Conservation (phyloP, 2,329 filamentous ascomycete species). For the Colletotrichum scovillei region DNA sequence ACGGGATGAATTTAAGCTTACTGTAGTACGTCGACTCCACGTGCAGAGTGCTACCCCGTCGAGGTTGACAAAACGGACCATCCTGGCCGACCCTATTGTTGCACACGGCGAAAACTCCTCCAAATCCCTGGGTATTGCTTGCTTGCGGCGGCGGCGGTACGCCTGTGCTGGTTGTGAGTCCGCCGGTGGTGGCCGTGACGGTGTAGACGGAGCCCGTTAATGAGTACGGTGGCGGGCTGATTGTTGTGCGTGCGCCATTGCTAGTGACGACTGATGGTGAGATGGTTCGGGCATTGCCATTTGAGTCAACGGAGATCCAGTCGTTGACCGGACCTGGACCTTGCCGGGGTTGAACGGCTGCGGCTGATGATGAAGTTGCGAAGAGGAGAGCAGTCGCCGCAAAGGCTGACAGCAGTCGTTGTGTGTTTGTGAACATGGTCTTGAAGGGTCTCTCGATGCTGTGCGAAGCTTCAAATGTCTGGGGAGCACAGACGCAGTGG, state of each 20-base stretch:
- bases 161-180: slow-evolving; percentile 44
- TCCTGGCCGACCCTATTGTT: slow-evolving; percentile 39
- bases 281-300: slow-evolving; percentile 43
- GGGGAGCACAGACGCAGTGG: slow-evolving; percentile 4
- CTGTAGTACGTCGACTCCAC: slow-evolving; percentile 47
- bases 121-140: slow-evolving; percentile 38
- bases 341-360: slow-evolving; percentile 24
- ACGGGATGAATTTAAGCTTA: slow-evolving; percentile 35
- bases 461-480: background rate
- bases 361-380: slow-evolving; percentile 17
- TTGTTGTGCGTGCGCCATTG: slow-evolving; percentile 42
- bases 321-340: slow-evolving; percentile 28
- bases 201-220: slow-evolving; percentile 45
- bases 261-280: slow-evolving; percentile 41
- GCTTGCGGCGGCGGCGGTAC: slow-evolving; percentile 46
- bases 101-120: slow-evolving; percentile 46
- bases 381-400: slow-evolving; percentile 19
- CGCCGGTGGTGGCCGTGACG: slow-evolving; percentile 39
- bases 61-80: slow-evolving; percentile 48
- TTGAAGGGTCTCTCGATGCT: background rate
- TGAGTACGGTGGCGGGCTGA: slow-evolving; percentile 42
- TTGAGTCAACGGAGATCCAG: slow-evolving; percentile 48
- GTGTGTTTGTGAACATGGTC: slow-evolving; percentile 20
- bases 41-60: slow-evolving; percentile 42
- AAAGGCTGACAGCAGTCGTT: slow-evolving; percentile 14